Conservation (phyloP, 2,329 filamentous ascomycete species). For the Talaromyces marneffei region DNA sequence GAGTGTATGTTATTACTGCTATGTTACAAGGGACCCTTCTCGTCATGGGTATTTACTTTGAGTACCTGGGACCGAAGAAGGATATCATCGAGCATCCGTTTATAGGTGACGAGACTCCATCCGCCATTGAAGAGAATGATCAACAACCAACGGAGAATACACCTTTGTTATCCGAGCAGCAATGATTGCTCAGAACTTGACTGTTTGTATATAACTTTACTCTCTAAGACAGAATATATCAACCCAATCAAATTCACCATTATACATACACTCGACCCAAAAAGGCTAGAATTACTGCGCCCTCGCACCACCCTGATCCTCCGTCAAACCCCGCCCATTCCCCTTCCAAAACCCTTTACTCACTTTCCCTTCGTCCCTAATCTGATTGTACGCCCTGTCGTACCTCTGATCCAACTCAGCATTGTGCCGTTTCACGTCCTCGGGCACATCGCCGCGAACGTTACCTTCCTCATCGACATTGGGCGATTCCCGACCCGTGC, state of each 20-base stretch:
- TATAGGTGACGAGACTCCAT: background rate
- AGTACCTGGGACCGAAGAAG: conserved; percentile 45
- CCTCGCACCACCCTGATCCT: background rate
- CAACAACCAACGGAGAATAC: conserved; percentile 1
- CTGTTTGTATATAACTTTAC: background rate
- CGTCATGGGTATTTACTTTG: conserved; percentile 71
- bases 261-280: background rate
- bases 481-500: conserved; percentile 25
- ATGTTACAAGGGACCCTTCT: conserved; percentile 76
- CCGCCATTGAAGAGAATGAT: background rate
- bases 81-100: conserved; percentile 16
- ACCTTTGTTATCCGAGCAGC: conserved; percentile 1
- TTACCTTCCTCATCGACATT: conserved; percentile 27
- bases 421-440: conserved; percentile 34
- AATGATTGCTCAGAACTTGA: background rate
- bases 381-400: conserved; percentile 30
- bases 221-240: background rate
- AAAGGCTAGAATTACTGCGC: background rate
- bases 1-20: conserved; percentile 82
- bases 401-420: conserved; percentile 28
- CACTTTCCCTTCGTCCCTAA: conserved; percentile 22
- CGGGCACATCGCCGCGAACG: conserved; percentile 22
- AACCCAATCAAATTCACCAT: background rate
- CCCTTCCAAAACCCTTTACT: conserved; percentile 19
- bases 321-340: conserved; percentile 3